Base-by-base conservation (phyloP, 2,329 filamentous ascomycete genomes). In the Ophiosphaerella herpotricha region DNA sequence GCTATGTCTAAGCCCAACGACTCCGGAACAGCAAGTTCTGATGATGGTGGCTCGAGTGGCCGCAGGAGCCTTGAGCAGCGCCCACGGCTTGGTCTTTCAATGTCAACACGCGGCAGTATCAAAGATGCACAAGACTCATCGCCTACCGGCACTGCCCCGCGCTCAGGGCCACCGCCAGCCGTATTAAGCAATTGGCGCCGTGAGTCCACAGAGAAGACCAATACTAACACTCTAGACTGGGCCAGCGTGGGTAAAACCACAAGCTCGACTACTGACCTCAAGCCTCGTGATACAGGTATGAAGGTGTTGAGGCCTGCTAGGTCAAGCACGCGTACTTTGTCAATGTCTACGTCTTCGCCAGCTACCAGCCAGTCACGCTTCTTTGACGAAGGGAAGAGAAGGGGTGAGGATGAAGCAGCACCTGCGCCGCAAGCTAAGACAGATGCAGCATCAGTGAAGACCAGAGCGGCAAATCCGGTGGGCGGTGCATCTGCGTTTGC, bases 401-500 rank as follows among this genome's bases (percentile, higher is more conserved):
- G 71, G 43, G 58, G 54, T n/a, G 67, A 67, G 35, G 43, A 37
- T 16, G 68, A 68, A 24, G 21, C 39, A 23, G 39, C 29, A 11
- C 49, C 43, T 21, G 49, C 52, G 16, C 55, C 58, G 12, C 57
- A 58, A 40, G 57, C 63, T 62, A 78, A 61, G 55, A 54, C 63
- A 39, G 49, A 50, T 4, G 57, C 66, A 18, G 57, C 61, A 48
- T 50, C 50, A 48, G 70, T 58, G 38, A 81, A 81, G 61, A 77
- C 83, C 13, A 82, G 85, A 48, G 81, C 85, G 6, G 80, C 85
- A 29, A 97, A 97, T 67, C 93, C 94, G 0, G 84, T 96, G 14
- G 93, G 93, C 7, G 90, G 90, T n/a, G 93, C 89, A 12, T 94
- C 90, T 50, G 93, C 93, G 2, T 97, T 97, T 76, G 87, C 89